Conservation (phyloP, 2,329 filamentous ascomycete genomes). For the Colletotrichum lini region DNA sequence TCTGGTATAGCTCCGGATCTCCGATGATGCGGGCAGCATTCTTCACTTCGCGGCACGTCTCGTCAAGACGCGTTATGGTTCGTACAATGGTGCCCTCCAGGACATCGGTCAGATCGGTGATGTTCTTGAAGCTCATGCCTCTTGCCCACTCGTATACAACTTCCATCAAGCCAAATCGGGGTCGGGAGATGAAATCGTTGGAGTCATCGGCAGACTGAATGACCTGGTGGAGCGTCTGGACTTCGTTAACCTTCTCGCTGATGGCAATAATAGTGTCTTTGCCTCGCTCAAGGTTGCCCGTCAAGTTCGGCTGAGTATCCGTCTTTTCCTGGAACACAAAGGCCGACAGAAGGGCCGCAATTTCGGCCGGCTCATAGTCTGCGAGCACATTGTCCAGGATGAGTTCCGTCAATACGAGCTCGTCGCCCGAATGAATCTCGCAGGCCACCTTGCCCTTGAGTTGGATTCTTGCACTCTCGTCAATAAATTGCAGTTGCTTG, state of each 20-base stretch:
- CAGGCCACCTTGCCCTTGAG: constrained; percentile 99
- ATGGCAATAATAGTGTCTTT: constrained; percentile 90
- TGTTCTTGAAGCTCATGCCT: constrained; percentile 98
- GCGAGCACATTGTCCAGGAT: constrained; percentile 97
- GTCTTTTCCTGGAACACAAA: constrained; percentile 99
- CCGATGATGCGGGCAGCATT: constrained; percentile 96
- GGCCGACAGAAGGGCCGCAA: constrained; percentile 90
- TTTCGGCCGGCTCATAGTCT: constrained; percentile 95
- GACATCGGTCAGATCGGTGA: constrained; percentile 95
- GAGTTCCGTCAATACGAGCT: constrained; percentile 94
- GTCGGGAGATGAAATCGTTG: constrained; percentile 90
- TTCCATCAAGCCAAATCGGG: constrained; percentile 94
- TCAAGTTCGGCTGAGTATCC: constrained; percentile 83
- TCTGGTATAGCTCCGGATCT: constrained; percentile 91
- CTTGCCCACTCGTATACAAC: constrained; percentile 99
- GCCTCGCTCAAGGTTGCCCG: constrained; percentile 84
- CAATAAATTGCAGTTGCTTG: constrained; percentile 92
- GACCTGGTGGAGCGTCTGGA: constrained; percentile 92
- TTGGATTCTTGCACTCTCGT: constrained; percentile 87
- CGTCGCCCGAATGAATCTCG: constrained; percentile 97
- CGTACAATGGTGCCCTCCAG: constrained; percentile 97
- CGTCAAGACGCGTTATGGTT: constrained; percentile 93
- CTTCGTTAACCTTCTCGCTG: constrained; percentile 90
- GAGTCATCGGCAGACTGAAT: constrained; percentile 91
- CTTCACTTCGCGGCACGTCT: constrained; percentile 97